A percentile compares a stretch with the other conserved stretches of the same genome.
Evolutionary conservation across 208 protist species (phyloP).

Genomic region (Trypanosoma mega): DNA sequence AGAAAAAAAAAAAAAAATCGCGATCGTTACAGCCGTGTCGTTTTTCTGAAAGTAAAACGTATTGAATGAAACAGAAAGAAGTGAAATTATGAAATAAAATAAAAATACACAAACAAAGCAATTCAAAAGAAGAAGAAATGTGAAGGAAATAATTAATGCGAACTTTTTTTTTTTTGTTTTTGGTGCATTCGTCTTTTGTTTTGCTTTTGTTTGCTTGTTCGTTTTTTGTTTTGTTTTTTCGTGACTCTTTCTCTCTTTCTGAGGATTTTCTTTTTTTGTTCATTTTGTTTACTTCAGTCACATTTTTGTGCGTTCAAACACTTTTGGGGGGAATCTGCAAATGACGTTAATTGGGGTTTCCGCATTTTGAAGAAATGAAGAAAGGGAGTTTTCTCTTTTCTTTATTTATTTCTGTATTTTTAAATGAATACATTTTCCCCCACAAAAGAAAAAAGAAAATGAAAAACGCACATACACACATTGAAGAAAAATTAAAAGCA

Average conservation of each 20-base stretch:
- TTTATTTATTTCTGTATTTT: too few relatives aligned
- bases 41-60: too few relatives aligned
- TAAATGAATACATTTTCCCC: too few relatives aligned
- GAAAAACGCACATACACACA: too few relatives aligned
- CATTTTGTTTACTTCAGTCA: background rate
- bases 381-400: too few relatives aligned
- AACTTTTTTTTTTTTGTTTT: constrained; percentile 14
- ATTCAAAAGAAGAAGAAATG: constrained; percentile 8
- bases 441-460: too few relatives aligned
- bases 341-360: too few relatives aligned
- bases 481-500: too few relatives aligned
- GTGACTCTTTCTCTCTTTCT: background rate
- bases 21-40: background rate
- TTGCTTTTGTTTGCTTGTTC: background rate
- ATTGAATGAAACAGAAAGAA: constrained; percentile 5
- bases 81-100: constrained; percentile 7
- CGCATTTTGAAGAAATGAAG: too few relatives aligned
- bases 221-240: background rate
- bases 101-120: background rate
- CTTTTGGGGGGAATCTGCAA: too few relatives aligned
- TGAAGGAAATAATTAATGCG: constrained; percentile 11
- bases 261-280: background rate
- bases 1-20: background rate
- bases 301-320: background rate
- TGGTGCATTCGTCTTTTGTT: background rate